phyloP scores from a whole-genome alignment of 2,329 filamentous ascomycete species.

The Pseudomassariella vexata region DNA sequence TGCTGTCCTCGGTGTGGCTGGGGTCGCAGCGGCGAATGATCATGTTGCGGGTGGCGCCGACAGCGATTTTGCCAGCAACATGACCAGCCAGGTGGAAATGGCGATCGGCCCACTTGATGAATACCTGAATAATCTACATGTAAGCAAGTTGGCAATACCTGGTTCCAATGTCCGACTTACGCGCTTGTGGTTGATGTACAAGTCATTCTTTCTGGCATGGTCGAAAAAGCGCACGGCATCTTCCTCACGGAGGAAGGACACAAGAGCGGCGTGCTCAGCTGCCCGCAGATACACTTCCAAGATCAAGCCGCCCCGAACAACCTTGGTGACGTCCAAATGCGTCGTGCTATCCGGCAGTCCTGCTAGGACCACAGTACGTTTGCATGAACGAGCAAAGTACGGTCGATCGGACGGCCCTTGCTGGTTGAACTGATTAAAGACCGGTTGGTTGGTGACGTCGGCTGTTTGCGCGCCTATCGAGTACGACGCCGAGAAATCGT shows the following conservation, averaged over 20 bases:
- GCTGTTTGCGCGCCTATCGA: constrained; percentile 15
- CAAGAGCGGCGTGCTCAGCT: constrained; percentile 52
- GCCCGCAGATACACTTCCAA: constrained; percentile 61
- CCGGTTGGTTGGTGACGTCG: constrained; percentile 4
- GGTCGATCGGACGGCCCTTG: constrained; percentile 11
- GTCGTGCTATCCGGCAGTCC: constrained; percentile 58
- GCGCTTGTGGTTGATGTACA: constrained; percentile 64
- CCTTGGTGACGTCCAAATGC: constrained; percentile 58
- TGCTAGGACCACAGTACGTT: constrained; percentile 55
- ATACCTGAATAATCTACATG: constrained; percentile 42
- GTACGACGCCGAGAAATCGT: constrained; percentile 14
- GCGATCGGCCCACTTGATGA: constrained; percentile 63
- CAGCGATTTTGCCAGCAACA: constrained; percentile 56
- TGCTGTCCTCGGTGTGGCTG: constrained; percentile 54
- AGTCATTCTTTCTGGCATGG: constrained; percentile 56
- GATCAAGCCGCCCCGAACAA: constrained; percentile 64
- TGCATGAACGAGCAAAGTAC: constrained; percentile 30
- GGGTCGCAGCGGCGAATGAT: constrained; percentile 56
- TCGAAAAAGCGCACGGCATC: constrained; percentile 61
- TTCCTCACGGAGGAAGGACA: constrained; percentile 64
- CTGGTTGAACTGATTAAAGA: background rate
- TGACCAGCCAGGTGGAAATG: constrained; percentile 63
- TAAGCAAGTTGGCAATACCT: background rate
- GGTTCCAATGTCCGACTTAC: constrained; percentile 36
- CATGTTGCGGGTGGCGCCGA: constrained; percentile 69